phyloP scores from a whole-genome alignment of 768 basidiomycete species.

The Trametes coccinea region DNA sequence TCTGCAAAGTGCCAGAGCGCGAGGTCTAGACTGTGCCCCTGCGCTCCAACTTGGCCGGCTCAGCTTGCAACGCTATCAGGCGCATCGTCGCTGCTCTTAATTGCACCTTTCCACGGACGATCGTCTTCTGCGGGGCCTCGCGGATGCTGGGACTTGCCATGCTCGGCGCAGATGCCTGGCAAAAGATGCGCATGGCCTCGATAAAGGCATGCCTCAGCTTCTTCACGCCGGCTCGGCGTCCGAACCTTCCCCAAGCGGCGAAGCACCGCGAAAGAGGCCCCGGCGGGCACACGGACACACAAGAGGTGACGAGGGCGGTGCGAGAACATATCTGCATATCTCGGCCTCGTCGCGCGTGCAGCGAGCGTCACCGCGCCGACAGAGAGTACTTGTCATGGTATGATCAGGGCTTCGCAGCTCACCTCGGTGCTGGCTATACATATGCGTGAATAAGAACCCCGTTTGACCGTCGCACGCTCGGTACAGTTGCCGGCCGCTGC shows the following conservation, averaged over 20 bases:
- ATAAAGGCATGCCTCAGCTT: not conserved
- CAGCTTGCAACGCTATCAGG: not conserved
- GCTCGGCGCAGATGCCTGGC: not conserved
- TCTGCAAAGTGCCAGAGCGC: not conserved
- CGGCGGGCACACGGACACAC: not conserved
- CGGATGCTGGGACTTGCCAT: not conserved
- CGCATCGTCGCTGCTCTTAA: not conserved
- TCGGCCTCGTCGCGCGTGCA: not conserved
- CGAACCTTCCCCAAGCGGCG: constrained; percentile 17
- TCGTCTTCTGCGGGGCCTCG: not conserved
- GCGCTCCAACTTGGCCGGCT: not conserved
- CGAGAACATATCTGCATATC: constrained; percentile 1
- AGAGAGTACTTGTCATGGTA: no score
- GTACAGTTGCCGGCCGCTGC: constrained; percentile 15
- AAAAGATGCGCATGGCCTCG: not conserved
- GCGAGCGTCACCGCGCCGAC: not conserved
- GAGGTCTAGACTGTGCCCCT: not conserved
- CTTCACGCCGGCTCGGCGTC: constrained; percentile 12
- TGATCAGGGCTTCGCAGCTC: no score
- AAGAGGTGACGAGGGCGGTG: not conserved
- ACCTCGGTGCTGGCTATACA: not conserved
- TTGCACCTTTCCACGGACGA: not conserved
- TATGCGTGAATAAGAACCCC: constrained; percentile 9
- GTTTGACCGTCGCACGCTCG: constrained; percentile 21
- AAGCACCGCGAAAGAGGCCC: not conserved